phyloP scores from a whole-genome alignment of 1,284 basidiomycete species.

The Phellopilus nigrolimitatus region DNA sequence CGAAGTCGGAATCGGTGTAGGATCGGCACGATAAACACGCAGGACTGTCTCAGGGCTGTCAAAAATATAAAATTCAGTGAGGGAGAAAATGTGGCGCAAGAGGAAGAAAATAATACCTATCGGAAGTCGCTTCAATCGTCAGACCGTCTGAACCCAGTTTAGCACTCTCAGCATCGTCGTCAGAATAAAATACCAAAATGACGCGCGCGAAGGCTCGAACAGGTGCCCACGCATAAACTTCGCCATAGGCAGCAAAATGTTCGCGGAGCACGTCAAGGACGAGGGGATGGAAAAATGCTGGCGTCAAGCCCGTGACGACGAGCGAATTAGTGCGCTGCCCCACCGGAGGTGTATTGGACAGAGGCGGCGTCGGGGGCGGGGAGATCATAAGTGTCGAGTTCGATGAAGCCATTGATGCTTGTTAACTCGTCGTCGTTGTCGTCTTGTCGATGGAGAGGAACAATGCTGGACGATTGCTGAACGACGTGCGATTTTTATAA shows the following conservation, averaged over 20 bases:
- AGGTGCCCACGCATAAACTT: slow-evolving; percentile 83
- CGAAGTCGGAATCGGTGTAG: slow-evolving; percentile 43
- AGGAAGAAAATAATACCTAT: slow-evolving; percentile 41
- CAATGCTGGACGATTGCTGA: no score
- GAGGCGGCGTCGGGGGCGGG: slow-evolving; percentile 15
- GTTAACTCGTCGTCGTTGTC: neutral
- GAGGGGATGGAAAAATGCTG: slow-evolving; percentile 60
- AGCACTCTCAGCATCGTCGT: slow-evolving; percentile 60
- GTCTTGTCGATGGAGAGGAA: no score
- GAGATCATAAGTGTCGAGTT: slow-evolving; percentile 5
- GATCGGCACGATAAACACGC: slow-evolving; percentile 77
- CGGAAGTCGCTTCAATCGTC: slow-evolving; percentile 44
- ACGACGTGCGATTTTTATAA: no score
- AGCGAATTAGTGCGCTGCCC: slow-evolving; percentile 58
- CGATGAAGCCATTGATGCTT: neutral
- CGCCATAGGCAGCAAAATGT: slow-evolving; percentile 72
- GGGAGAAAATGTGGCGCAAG: slow-evolving; percentile 15
- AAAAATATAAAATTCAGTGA: slow-evolving; percentile 1
- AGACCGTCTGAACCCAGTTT: slow-evolving; percentile 62
- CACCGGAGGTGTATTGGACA: slow-evolving; percentile 16
- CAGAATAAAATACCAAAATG: slow-evolving; percentile 70
- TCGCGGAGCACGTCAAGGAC: slow-evolving; percentile 61
- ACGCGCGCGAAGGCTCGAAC: slow-evolving; percentile 76
- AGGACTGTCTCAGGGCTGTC: slow-evolving; percentile 51
- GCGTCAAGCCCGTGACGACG: slow-evolving; percentile 60